A percentile compares a stretch with the other conserved stretches of the same genome.
Evolutionary conservation across 2,329 filamentous ascomycete genomes (phyloP).

Genomic region (Cytospora schulzeri): DNA sequence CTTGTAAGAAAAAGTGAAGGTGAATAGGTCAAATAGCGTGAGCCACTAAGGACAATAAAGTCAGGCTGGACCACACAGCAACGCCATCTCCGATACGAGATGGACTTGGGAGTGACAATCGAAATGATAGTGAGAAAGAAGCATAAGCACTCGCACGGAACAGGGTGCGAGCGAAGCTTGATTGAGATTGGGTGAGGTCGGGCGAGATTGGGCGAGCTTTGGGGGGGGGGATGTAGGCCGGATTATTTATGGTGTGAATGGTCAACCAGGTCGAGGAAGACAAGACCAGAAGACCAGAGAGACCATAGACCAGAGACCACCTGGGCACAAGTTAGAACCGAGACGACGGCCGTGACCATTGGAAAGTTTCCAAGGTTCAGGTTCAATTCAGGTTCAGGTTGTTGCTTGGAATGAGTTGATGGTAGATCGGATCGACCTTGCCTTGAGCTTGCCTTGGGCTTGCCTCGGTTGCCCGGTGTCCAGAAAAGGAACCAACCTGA

Average conservation of each 20-base stretch:
- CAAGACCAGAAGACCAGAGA: neutral
- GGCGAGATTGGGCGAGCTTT: neutral
- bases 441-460: too few species aligned
- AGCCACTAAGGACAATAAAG: slow-evolving; percentile 18
- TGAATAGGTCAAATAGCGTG: neutral
- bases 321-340: neutral
- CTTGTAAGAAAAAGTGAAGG: slow-evolving; percentile 6
- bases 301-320: neutral
- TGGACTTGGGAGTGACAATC: neutral
- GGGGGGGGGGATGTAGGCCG: neutral
- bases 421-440: neutral
- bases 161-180: neutral
- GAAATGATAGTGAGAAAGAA: neutral
- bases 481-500: neutral
- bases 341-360: neutral
- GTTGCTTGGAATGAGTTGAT: neutral
- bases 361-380: too few species aligned
- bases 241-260: neutral
- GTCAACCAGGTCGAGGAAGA: neutral
- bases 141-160: slow-evolving; percentile 10
- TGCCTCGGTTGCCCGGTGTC: too few species aligned
- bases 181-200: neutral
- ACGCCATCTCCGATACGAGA: slow-evolving; percentile 16
- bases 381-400: too few species aligned
- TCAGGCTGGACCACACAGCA: neutral